These are phyloP conservation scores for Trichophyton schoenleinii DNA, from an alignment of 2,329 filamentous ascomycete species.

Conservation along the genomic window DNA sequence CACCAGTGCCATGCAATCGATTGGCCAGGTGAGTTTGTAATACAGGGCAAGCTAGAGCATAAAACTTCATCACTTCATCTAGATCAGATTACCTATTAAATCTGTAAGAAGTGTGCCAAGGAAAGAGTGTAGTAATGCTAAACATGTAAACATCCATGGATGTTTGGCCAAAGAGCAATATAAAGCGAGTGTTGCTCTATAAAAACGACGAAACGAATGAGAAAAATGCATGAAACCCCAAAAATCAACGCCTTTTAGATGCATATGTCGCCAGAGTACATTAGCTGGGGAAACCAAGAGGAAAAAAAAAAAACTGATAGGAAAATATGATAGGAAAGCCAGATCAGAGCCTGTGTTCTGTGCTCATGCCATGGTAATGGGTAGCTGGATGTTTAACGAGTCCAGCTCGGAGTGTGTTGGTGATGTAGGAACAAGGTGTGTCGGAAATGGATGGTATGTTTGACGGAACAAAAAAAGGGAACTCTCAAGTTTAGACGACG, in stretches of 20 bases:
- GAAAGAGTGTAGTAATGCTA: conserved; percentile 2
- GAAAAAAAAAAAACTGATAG: background rate
- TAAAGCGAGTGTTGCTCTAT: background rate
- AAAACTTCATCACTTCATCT: background rate
- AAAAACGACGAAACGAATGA: background rate
- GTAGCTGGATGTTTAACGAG: background rate
- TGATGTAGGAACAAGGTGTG: background rate
- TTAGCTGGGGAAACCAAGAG: background rate
- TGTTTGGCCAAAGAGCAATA: background rate
- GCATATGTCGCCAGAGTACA: background rate
- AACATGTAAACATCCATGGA: background rate
- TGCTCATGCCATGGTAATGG: background rate
- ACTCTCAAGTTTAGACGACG: conserved; percentile 12
- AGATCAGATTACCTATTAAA: background rate
- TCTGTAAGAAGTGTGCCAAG: background rate
- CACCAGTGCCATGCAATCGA: background rate
- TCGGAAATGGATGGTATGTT: background rate
- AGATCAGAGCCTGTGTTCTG: background rate
- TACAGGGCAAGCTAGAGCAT: background rate
- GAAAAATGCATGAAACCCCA: background rate
- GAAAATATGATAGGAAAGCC: background rate
- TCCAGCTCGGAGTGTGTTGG: background rate
- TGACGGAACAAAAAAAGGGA: background rate
- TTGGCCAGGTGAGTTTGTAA: background rate
- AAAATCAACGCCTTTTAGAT: background rate